These are phyloP conservation scores for Trypanosoma conorhini DNA, from an alignment of 208 protist species.

Conservation along the genomic window DNA sequence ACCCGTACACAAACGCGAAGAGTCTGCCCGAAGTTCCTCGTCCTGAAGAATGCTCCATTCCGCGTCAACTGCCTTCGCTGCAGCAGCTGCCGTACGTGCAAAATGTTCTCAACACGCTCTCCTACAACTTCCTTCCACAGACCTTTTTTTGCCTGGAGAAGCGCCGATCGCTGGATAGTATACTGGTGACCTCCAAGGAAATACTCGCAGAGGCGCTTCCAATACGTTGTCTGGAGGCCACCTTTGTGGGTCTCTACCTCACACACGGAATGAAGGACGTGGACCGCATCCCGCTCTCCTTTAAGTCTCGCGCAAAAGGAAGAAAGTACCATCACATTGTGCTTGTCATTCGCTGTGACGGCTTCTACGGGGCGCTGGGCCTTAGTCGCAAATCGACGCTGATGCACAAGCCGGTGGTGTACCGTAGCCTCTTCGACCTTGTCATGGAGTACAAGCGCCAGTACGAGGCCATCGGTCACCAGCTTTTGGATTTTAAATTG, in stretches of 20 bases:
- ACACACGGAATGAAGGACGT: constrained; percentile 76
- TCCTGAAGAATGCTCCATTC: constrained; percentile 62
- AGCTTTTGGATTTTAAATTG: constrained; percentile 83
- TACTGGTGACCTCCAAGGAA: constrained; percentile 81
- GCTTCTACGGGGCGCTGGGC: constrained; percentile 74
- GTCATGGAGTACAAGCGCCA: constrained; percentile 87
- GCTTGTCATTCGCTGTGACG: constrained; percentile 48
- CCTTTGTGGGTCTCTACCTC: constrained; percentile 82
- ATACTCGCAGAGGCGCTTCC: constrained; percentile 83
- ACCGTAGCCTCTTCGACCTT: constrained; percentile 66
- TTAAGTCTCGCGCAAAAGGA: constrained; percentile 75
- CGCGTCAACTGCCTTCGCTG: constrained; percentile 39
- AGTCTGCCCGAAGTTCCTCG: constrained; percentile 62
- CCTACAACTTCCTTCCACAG: constrained; percentile 91
- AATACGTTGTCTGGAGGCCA: constrained; percentile 92
- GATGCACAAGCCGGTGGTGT: constrained; percentile 86
- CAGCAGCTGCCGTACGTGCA: constrained; percentile 77
- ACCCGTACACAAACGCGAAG: constrained; percentile 63
- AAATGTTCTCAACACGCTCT: constrained; percentile 62
- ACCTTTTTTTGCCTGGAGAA: constrained; percentile 93
- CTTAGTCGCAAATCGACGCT: constrained; percentile 85
- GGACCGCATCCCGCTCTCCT: constrained; percentile 88
- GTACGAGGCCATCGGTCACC: constrained; percentile 79
- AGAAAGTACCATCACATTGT: constrained; percentile 86
- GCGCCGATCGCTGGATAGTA: constrained; percentile 81